phyloP scores from a whole-genome alignment of 805 yeast species.

The Ogataea neopini region DNA sequence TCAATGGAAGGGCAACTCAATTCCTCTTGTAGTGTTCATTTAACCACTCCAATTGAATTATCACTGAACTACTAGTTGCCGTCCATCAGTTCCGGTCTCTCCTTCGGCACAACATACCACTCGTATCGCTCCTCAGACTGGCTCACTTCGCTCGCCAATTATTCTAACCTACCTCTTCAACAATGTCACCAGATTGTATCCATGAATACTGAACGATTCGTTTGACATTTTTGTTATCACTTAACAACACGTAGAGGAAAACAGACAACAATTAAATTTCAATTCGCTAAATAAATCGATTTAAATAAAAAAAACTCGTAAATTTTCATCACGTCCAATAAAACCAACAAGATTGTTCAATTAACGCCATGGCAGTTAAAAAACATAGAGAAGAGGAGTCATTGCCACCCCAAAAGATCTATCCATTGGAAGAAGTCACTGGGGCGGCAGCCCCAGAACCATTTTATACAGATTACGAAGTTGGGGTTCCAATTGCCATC shows the following conservation, averaged over 20 bases:
- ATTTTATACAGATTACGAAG: conserved; percentile 46
- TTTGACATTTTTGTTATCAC: conserved; percentile 21
- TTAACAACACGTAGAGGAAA: not conserved
- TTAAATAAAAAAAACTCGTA: not conserved
- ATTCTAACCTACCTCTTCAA: conserved; percentile 52
- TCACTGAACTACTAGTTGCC: no score
- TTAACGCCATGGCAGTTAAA: not conserved
- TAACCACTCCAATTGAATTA: no score
- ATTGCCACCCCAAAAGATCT: conserved; percentile 44
- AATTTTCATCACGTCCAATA: not conserved
- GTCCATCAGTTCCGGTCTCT: no score
- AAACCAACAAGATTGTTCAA: not conserved
- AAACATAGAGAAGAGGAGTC: conserved; percentile 27
- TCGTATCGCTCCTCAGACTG: no score
- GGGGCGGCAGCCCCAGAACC: conserved; percentile 46
- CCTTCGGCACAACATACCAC: no score
- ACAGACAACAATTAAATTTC: not conserved
- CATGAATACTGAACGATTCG: conserved; percentile 61
- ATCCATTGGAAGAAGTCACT: conserved; percentile 43
- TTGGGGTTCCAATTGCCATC: conserved; percentile 76
- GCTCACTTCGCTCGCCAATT: not conserved
- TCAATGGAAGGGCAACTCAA: no score
- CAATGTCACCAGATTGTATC: conserved; percentile 83
- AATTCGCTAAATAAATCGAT: not conserved
- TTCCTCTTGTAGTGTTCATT: no score